Conservation (phyloP, 768 basidiomycete species). For the Lentinula lateritia region DNA sequence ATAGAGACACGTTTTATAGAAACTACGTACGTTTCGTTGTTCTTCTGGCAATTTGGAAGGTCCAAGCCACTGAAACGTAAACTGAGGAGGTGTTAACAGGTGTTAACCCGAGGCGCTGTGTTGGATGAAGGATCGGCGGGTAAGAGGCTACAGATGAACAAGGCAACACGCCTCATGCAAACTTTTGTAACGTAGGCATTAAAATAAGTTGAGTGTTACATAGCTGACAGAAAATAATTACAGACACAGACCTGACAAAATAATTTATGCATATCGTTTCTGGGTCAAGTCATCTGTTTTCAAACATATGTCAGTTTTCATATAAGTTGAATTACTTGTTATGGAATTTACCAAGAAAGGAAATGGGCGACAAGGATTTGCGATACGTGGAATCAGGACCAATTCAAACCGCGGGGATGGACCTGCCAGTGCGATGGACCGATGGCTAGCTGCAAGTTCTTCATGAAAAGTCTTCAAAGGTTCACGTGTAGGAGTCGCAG, state of each 20-base stretch:
- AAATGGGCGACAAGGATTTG: background rate
- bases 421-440: too few species aligned
- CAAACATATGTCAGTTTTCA: background rate
- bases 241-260: background rate
- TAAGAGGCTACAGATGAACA: background rate
- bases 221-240: background rate
- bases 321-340: background rate
- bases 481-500: background rate
- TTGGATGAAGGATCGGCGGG: background rate
- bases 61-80: background rate
- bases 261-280: background rate
- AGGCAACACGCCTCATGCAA: background rate
- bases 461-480: background rate
- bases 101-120: background rate
- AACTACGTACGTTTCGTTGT: conserved; percentile 1
- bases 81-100: background rate
- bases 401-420: background rate
- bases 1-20: conserved; percentile 5
- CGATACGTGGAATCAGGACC: background rate
- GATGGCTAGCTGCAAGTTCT: too few species aligned
- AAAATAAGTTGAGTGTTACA: too few species aligned
- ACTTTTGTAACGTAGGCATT: background rate
- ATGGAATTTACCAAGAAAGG: background rate
- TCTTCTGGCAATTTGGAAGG: background rate
- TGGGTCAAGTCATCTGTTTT: background rate